Percentiles rank a stretch among this genome's conserved stretches.
Evolutionary conservation across 2,329 filamentous ascomycete genomes (phyloP).

Genomic region (Aspergillus chevalieri): DNA sequence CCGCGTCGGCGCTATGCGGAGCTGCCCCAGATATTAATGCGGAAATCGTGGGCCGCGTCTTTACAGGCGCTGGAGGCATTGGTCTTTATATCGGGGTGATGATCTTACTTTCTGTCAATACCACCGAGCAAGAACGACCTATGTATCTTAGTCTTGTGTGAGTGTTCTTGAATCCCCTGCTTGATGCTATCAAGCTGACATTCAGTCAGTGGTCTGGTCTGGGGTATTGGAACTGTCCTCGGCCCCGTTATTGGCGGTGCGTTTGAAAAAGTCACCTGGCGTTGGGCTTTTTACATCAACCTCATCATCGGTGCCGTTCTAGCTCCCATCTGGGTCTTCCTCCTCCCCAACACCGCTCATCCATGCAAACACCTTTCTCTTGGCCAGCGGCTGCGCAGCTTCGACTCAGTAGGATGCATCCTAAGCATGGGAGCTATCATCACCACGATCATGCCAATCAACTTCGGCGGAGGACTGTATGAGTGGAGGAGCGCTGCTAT

Average conservation of each 20-base stretch:
- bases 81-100: constrained; percentile 27
- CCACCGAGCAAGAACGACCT: constrained; percentile 16
- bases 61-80: constrained; percentile 24
- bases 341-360: constrained; percentile 30
- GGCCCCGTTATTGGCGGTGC: constrained; percentile 24
- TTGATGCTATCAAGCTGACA: constrained; percentile 24
- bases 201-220: constrained; percentile 21
- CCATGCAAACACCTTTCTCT: constrained; percentile 8
- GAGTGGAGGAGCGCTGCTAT: constrained; percentile 39
- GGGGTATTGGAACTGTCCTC: constrained; percentile 31
- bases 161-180: constrained; percentile 7
- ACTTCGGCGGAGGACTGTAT: constrained; percentile 47
- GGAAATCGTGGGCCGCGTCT: constrained; percentile 39
- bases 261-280: constrained; percentile 20
- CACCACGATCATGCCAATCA: constrained; percentile 44
- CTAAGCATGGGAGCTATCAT: constrained; percentile 41
- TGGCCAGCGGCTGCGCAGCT: constrained; percentile 18
- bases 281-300: constrained; percentile 53
- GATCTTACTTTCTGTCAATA: constrained; percentile 19
- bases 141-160: constrained; percentile 3
- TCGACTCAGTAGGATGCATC: constrained; percentile 45
- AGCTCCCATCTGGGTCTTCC: constrained; percentile 41
- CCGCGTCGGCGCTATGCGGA: constrained; percentile 34
- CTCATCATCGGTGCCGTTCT: constrained; percentile 42
- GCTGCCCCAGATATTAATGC: constrained; percentile 38